phyloP scores from a whole-genome alignment of 2,329 filamentous ascomycete species.

The Hymenoscyphus fructigenus region DNA sequence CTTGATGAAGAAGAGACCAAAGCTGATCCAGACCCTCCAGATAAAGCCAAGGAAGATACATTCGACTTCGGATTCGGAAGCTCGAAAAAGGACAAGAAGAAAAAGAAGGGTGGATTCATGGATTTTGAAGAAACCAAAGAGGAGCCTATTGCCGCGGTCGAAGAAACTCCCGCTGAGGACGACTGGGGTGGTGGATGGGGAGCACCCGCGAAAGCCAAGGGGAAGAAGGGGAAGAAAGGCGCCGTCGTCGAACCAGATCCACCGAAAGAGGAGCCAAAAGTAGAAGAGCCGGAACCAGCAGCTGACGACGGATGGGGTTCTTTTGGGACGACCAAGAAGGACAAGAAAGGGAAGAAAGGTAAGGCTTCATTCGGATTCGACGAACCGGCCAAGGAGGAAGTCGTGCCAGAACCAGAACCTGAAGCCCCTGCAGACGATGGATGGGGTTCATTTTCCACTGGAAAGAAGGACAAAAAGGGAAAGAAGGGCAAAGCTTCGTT shows the following conservation, averaged over 20 bases:
- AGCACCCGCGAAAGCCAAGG: slow-evolving; percentile 47
- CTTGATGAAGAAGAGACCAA: slow-evolving; percentile 43
- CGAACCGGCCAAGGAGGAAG: slow-evolving; percentile 28
- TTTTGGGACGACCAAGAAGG: slow-evolving; percentile 34
- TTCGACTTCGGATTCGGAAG: slow-evolving; percentile 36
- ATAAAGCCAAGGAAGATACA: slow-evolving; percentile 40
- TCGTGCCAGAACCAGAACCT: slow-evolving; percentile 36
- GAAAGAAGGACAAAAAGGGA: slow-evolving; percentile 44
- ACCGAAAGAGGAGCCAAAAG: slow-evolving; percentile 27
- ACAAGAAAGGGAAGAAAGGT: slow-evolving; percentile 45
- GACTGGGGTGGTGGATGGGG: slow-evolving; percentile 52
- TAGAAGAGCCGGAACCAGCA: slow-evolving; percentile 26
- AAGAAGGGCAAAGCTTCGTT: slow-evolving; percentile 37
- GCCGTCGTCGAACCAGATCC: slow-evolving; percentile 32
- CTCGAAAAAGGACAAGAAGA: slow-evolving; percentile 48
- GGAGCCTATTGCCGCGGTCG: slow-evolving; percentile 27
- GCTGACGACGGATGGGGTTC: slow-evolving; percentile 16
- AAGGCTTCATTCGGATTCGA: slow-evolving; percentile 20
- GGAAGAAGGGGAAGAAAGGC: slow-evolving; percentile 40
- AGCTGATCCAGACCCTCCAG: slow-evolving; percentile 29
- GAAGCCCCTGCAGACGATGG: slow-evolving; percentile 19
- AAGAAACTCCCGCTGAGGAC: slow-evolving; percentile 38
- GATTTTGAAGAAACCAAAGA: slow-evolving; percentile 30
- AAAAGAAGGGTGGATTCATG: slow-evolving; percentile 39
- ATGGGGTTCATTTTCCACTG: slow-evolving; percentile 20